These are phyloP conservation scores for Plasmodium inui DNA, from an alignment of 169 alveolate genomes.

Conservation along the genomic window DNA sequence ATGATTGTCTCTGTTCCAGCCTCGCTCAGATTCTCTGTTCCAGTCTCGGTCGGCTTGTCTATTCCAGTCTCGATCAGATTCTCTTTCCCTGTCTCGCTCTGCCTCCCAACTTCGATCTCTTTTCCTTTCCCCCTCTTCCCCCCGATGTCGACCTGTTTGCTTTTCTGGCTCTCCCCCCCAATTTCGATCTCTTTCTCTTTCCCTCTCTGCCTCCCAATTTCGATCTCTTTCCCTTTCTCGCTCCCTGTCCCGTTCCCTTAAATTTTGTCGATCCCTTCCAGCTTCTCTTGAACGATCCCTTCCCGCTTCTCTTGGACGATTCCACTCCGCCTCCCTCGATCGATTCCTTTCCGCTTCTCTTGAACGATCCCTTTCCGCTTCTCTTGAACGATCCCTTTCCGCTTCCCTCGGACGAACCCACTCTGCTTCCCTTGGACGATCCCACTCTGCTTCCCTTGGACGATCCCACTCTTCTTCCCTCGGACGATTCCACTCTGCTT, in stretches of 20 bases:
- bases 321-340: not conserved
- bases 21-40: constrained; percentile 2
- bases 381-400: constrained; percentile 14
- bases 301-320: not conserved
- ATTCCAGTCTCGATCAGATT: not conserved
- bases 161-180: not conserved
- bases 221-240: not conserved
- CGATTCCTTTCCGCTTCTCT: not conserved
- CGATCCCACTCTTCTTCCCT: constrained; percentile 25
- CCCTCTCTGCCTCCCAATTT: constrained; percentile 4
- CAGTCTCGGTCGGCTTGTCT: constrained; percentile 6
- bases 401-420: not conserved
- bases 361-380: not conserved
- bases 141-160: not conserved
- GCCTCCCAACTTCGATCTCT: constrained; percentile 8
- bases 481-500: not conserved
- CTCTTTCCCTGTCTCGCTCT: not conserved
- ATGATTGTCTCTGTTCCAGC: not conserved
- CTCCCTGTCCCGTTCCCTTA: constrained; percentile 4
- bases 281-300: constrained; percentile 12
- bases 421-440: constrained; percentile 14
- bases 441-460: constrained; percentile 10
- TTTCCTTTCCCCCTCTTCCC: not conserved
- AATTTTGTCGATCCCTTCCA: not conserved
- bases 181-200: constrained; percentile 6